Evolutionary conservation across 2,329 filamentous ascomycete genomes (phyloP), one percentile per base, ranked within the genome.

Genomic region (Trichothecium sympodiale): DNA sequence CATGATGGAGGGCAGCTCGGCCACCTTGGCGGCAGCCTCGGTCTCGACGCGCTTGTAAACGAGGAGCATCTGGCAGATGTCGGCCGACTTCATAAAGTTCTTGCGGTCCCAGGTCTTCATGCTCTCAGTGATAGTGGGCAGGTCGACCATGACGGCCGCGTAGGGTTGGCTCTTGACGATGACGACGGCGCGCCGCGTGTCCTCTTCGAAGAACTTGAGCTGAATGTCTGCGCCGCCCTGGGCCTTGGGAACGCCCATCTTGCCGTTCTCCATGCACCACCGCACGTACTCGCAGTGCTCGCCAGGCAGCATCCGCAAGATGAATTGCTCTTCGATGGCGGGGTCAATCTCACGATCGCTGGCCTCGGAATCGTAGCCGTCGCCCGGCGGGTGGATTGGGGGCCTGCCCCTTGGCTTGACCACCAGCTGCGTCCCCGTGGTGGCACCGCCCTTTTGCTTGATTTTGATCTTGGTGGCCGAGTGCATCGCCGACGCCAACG

Each of bases 361-460:
- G 10, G 88, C 86, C 57, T 96, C 91, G 3, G 88, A 95, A 55
- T 98, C 91, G 59, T 96, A 98, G 7, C 89, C 91, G 38, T 94
- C 86, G 35, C 91, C 91, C 2, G 76, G 73, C 5, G 78, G 77
- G 43, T 84, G 74, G 23, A 72, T 65, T 6, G 83, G 80, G 2
- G 74, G 68, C 43, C 77, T 72, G n/a, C 80, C 80, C 46, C 79
- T 76, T 33, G 75, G 65, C 49, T 77, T 80, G 38, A 84, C 53
- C 31, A 63, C 57, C 15, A 64, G 41, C 33, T 62, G 55, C 30
- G 57, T 60, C 39, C 44, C 43, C 41, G 38, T 27, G 44, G 41
- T 17, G 46, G 47, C 33, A 54, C 67, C 56, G 15, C 57, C 49
- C 16, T 58, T 63, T 31, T 52, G 50, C 29, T 59, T 55, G 32